Percentiles rank a stretch among this genome's conserved stretches.
Conservation (phyloP, 352 stramenopile genomes). For the Globisporangium paroecandrum region DNA sequence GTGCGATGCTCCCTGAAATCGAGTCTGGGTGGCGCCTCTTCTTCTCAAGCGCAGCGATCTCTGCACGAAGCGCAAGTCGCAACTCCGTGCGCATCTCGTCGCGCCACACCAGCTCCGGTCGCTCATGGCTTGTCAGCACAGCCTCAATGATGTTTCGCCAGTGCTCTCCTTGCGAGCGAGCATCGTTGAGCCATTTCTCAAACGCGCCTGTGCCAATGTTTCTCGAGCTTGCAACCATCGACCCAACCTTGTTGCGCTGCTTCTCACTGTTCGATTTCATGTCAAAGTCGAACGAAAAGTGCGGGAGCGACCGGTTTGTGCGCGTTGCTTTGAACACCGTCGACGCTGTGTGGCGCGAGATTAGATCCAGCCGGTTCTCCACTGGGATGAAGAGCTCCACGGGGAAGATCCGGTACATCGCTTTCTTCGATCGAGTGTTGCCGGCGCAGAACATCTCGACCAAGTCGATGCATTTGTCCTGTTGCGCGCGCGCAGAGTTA, state of each 20-base stretch:
- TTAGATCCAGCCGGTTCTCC: conserved; percentile 47
- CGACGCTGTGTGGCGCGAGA: conserved; percentile 56
- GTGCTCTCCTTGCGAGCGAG: conserved; percentile 60
- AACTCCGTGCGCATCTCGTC: conserved; percentile 63
- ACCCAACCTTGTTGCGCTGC: conserved; percentile 39
- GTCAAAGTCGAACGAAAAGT: conserved; percentile 73
- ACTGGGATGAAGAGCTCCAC: conserved; percentile 76
- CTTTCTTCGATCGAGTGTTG: conserved; percentile 74
- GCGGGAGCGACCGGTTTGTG: conserved; percentile 46
- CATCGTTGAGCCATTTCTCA: conserved; percentile 62
- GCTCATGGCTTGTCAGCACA: conserved; percentile 54
- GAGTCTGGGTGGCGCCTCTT: conserved; percentile 19
- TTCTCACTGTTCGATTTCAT: conserved; percentile 38
- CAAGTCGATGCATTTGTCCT: conserved; percentile 60
- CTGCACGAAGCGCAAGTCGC: conserved; percentile 39
- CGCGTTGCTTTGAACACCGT: conserved; percentile 36
- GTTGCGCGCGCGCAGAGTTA: conserved; percentile 26
- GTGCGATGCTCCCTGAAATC: conserved; percentile 26
- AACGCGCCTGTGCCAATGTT: conserved; percentile 44
- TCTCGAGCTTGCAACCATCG: conserved; percentile 30
- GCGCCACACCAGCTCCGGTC: conserved; percentile 72
- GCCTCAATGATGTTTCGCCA: conserved; percentile 71
- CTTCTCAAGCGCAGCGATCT: conserved; percentile 56
- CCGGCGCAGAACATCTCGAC: conserved; percentile 82
- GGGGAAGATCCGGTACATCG: conserved; percentile 75